Evolutionary conservation across 805 yeast genomes (phyloP), one percentile per base, ranked within the genome.

Genomic region (Yarrowia hollandica): DNA sequence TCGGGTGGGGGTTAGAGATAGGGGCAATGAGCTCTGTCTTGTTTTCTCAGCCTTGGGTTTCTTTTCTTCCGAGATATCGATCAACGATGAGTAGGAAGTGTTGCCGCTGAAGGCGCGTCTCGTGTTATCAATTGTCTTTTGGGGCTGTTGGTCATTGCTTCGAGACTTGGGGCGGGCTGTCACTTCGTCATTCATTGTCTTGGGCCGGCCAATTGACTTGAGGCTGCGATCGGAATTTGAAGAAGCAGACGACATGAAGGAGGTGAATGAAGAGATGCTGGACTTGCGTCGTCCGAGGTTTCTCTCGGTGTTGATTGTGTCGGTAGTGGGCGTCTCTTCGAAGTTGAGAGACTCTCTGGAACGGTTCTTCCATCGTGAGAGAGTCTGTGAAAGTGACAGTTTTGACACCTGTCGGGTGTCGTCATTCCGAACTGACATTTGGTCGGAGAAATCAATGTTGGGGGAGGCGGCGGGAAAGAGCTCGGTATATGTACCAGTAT

Each of bases 321-420:
- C 55, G 55, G 10, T 31, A n/a, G 35, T 15, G 19, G 35, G 25
- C 28, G 28, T 25, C 23, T 48, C 55, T 14, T 48, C 55, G 39
- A 21, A 31, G 38, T 48, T 31, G 14, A 48, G 30, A 3, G 55
- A 48, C 55, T 48, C 55, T 10, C 55, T 4, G 10, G 55, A 48
- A 11, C 55, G 19, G 30, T 48, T 31, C 30, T 48, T 48, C 55
- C 55, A 48, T 48, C 39, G 55, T 4, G 55, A 48, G n/a, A 48
- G 55, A 11, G 55, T 48, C 39, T 48, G 38, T 22, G 55, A 48
- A 2, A 48, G 55, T 15, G 39, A 33, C 55, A 48, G 39, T 33
- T 48, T 48, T 31, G 55, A 48, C 55, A 48, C 55, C 19, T 44
- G 52, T 30, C 55, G 28, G 28, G 55, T 31, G 55, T 48, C 39